Evolutionary conservation across 225 moss, liverwort and hornwort genomes (phyloP).

Genomic region (Pseudoscleropodium purum): DNA sequence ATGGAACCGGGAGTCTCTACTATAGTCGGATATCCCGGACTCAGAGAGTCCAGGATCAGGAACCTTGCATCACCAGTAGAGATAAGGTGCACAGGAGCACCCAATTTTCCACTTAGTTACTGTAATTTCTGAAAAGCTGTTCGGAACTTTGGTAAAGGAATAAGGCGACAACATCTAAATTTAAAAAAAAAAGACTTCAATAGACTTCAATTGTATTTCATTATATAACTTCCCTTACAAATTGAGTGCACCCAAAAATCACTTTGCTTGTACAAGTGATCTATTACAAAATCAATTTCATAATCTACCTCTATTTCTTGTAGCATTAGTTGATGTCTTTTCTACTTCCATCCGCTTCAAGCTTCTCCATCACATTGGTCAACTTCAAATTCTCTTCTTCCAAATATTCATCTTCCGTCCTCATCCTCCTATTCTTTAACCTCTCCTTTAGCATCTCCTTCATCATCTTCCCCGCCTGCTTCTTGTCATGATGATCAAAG

Average conservation of each 20-base stretch:
- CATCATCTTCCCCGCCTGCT: background rate
- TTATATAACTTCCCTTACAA: background rate
- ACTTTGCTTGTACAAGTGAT: background rate
- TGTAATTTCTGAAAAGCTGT: background rate
- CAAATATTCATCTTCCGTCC: background rate
- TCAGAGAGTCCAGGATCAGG: background rate
- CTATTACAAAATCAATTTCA: background rate
- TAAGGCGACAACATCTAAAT: background rate
- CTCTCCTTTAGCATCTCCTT: background rate
- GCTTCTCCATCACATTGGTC: background rate
- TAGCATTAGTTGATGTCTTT: background rate
- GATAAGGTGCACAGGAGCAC: background rate
- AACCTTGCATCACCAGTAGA: background rate
- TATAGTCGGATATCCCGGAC: too few species aligned
- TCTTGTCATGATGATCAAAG: rapidly evolving
- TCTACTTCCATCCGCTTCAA: background rate
- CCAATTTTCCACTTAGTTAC: background rate
- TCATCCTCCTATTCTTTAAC: background rate
- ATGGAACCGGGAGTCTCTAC: background rate
- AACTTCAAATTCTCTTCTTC: background rate
- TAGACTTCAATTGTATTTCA: background rate
- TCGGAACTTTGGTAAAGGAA: background rate
- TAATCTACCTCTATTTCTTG: too few species aligned
- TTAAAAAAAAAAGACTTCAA: background rate
- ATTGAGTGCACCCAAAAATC: background rate